Percentiles rank a stretch among this genome's conserved stretches.
Evolutionary conservation across 1,139 yeast species (phyloP).

Genomic region (Candida sojae): DNA sequence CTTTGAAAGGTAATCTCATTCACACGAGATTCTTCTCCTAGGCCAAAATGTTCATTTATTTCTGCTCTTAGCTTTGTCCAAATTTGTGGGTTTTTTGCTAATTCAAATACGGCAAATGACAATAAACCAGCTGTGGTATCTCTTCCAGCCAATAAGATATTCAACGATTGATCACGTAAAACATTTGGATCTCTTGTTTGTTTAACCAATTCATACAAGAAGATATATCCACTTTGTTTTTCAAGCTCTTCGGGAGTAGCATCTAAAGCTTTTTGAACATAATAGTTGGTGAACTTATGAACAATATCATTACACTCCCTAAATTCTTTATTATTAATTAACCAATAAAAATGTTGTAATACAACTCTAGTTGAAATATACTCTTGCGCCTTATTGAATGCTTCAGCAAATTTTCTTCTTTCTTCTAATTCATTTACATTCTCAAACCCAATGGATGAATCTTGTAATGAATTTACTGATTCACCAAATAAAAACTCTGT

Average conservation of each 20-base stretch:
- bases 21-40: not conserved
- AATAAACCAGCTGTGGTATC: conserved; percentile 50
- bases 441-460: conserved; percentile 27
- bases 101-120: conserved; percentile 43
- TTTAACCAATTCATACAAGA: conserved; percentile 47
- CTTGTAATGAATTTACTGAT: conserved; percentile 31
- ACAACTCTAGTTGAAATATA: conserved; percentile 30
- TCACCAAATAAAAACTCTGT: conserved; percentile 45
- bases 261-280: conserved; percentile 31
- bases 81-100: conserved; percentile 40
- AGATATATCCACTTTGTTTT: conserved; percentile 32
- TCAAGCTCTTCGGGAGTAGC: conserved; percentile 27
- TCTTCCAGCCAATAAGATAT: conserved; percentile 48
- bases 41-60: conserved; percentile 30
- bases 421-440: conserved; percentile 19
- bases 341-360: conserved; percentile 28
- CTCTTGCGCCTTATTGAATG: conserved; percentile 32
- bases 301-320: conserved; percentile 21
- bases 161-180: conserved; percentile 46
- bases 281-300: conserved; percentile 29
- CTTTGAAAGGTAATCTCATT: conserved; percentile 33
- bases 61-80: conserved; percentile 35
- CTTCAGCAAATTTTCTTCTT: conserved; percentile 25
- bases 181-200: conserved; percentile 44
- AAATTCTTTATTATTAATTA: conserved; percentile 25